Evolutionary conservation across 768 basidiomycete genomes (phyloP).

Genomic region (Trametes villosa): DNA sequence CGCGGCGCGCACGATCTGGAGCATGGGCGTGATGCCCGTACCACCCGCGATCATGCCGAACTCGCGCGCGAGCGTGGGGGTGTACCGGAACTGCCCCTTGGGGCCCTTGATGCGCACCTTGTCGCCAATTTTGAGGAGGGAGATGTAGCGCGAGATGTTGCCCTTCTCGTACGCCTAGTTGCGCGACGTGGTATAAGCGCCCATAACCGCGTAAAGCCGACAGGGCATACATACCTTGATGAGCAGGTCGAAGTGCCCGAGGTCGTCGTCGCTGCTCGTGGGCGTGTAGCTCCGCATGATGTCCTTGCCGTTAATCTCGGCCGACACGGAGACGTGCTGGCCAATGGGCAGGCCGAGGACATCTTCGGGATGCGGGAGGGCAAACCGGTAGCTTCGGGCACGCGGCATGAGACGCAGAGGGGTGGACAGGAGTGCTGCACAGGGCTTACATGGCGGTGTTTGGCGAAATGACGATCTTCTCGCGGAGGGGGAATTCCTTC

Average conservation of each 20-base stretch:
- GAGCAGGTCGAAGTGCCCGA: constrained; percentile 92
- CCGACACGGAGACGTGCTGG: constrained; percentile 92
- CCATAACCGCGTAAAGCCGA: no score
- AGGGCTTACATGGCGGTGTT: constrained; percentile 91
- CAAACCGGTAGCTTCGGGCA: constrained; percentile 83
- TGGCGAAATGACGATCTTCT: constrained; percentile 85
- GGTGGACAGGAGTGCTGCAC: not conserved
- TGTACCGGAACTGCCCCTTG: constrained; percentile 92
- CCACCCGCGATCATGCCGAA: constrained; percentile 98
- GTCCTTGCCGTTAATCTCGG: constrained; percentile 90
- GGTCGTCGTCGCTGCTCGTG: constrained; percentile 90
- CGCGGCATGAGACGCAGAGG: not conserved
- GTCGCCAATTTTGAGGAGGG: constrained; percentile 84
- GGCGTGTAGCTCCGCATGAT: constrained; percentile 95
- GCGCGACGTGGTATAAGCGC: constrained; percentile 10
- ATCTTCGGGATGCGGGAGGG: constrained; percentile 71
- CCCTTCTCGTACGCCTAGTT: constrained; percentile 92
- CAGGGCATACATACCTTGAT: constrained; percentile 81
- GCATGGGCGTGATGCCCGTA: constrained; percentile 98
- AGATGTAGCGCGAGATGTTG: constrained; percentile 90
- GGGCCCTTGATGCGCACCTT: constrained; percentile 92
- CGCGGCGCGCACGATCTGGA: constrained; percentile 95
- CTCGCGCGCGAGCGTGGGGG: constrained; percentile 68
- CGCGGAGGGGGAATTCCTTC: constrained; percentile 78
- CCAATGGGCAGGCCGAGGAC: constrained; percentile 93